Percentiles rank a stretch among this genome's conserved stretches.
Evolutionary conservation across 2,329 filamentous ascomycete species (phyloP).

Genomic region (Leptographium lundbergii): DNA sequence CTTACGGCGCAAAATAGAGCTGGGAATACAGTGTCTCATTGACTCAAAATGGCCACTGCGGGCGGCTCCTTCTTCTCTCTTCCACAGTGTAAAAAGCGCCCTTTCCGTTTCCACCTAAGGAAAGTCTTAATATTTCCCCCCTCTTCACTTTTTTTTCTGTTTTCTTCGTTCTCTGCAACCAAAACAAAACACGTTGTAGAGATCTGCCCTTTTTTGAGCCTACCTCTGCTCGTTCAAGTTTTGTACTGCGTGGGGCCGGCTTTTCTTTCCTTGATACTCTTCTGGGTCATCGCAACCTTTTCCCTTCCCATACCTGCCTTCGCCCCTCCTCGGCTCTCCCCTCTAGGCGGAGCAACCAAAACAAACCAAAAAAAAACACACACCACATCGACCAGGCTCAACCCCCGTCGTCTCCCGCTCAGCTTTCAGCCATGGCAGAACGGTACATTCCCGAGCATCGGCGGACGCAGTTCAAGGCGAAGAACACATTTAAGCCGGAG

Average conservation of each 20-base stretch:
- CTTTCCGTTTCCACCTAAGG: slow-evolving; percentile 5
- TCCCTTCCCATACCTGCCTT: background rate
- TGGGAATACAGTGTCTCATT: background rate
- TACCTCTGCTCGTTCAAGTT: background rate
- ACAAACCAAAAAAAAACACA: background rate
- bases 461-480: slow-evolving; percentile 98
- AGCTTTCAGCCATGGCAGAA: slow-evolving; percentile 65
- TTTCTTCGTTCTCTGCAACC: background rate
- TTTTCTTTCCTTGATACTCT: slow-evolving; percentile 7
- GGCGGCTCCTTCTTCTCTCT: slow-evolving; percentile 9
- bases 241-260: slow-evolving; percentile 3
- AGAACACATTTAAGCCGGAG: slow-evolving; percentile 98
- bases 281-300: background rate
- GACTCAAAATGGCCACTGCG: background rate
- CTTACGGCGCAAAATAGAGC: background rate
- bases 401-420: slow-evolving; percentile 9
- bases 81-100: slow-evolving; percentile 2
- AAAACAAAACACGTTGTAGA: background rate
- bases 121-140: background rate
- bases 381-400: background rate
- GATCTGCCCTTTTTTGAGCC: background rate
- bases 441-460: slow-evolving; percentile 99
- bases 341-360: background rate
- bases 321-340: background rate
- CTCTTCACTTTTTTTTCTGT: background rate